Evolutionary conservation across 345 rosid species (phyloP).

Genomic region (Moricandia arvensis): DNA sequence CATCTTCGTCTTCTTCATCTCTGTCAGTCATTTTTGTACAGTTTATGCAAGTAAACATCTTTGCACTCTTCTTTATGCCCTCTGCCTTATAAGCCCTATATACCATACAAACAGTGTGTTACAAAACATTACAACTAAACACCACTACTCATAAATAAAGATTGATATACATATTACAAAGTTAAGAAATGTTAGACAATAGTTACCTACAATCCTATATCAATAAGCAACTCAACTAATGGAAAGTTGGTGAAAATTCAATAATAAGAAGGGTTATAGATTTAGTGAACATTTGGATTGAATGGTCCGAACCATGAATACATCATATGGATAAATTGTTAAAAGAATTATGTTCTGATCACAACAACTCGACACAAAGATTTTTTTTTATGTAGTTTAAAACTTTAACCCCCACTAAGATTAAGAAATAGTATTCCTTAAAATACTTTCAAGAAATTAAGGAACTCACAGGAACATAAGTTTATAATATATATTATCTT

Average conservation of each 20-base stretch:
- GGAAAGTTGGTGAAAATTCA: background rate
- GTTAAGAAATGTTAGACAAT: slow-evolving; percentile 15
- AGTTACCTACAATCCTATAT: slow-evolving; percentile 3
- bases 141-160: background rate
- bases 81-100: slow-evolving; percentile 17
- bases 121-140: slow-evolving; percentile 8
- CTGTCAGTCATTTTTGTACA: slow-evolving; percentile 82
- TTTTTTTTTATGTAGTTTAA: background rate
- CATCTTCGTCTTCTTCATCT: slow-evolving; percentile 51
- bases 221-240: slow-evolving; percentile 10
- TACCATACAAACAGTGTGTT: slow-evolving; percentile 2
- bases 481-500: background rate
- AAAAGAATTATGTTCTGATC: background rate
- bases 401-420: background rate
- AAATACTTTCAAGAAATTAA: slow-evolving; percentile 29
- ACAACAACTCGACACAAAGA: slow-evolving; percentile 1
- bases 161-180: background rate
- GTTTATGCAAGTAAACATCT: slow-evolving; percentile 92
- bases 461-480: slow-evolving; percentile 23
- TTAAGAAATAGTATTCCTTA: slow-evolving; percentile 8
- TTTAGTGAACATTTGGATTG: background rate
- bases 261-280: background rate
- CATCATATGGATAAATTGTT: background rate
- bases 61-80: slow-evolving; percentile 33
- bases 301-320: background rate